Evolutionary conservation across 208 protist species (phyloP).

Genomic region (Trypanosoma mega): DNA sequence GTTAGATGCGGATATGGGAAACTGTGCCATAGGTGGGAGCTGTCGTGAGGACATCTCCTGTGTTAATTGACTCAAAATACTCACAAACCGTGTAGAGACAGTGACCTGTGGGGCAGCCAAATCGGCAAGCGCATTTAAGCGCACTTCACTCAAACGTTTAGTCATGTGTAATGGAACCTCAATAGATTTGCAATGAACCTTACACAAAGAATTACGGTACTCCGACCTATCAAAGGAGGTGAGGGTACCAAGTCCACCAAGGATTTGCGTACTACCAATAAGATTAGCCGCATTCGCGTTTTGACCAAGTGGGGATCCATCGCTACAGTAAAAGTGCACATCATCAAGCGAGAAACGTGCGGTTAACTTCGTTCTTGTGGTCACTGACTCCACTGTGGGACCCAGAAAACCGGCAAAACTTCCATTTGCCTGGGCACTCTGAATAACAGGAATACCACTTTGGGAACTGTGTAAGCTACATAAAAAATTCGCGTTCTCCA

Average conservation of each 20-base stretch:
- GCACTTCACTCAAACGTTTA: slow-evolving; percentile 23
- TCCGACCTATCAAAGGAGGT: slow-evolving; percentile 24
- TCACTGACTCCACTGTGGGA: neutral
- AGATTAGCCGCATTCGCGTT: slow-evolving; percentile 22
- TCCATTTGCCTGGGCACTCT: neutral
- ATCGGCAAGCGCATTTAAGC: slow-evolving; percentile 59
- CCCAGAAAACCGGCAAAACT: neutral
- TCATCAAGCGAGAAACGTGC: slow-evolving; percentile 52
- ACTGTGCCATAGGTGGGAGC: neutral
- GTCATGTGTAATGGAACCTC: slow-evolving; percentile 64
- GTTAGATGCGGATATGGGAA: no score
- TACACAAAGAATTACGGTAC: slow-evolving; percentile 36
- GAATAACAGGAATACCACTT: slow-evolving; percentile 5
- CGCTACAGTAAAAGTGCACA: slow-evolving; percentile 65
- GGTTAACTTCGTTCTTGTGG: slow-evolving; percentile 27
- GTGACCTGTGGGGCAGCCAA: slow-evolving; percentile 55
- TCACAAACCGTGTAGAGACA: slow-evolving; percentile 65
- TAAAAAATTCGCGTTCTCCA: slow-evolving; percentile 56
- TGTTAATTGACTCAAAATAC: slow-evolving; percentile 56
- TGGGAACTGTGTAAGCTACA: slow-evolving; percentile 31
- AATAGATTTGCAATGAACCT: slow-evolving; percentile 47
- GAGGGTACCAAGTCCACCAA: slow-evolving; percentile 74
- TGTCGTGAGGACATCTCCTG: slow-evolving; percentile 36
- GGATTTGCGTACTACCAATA: slow-evolving; percentile 39
- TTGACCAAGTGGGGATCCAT: slow-evolving; percentile 43